A percentile compares a stretch with the other conserved stretches of the same genome.
Evolutionary conservation across 805 yeast species (phyloP).

Genomic region (Zygosaccharomyces kombuchaensis): DNA sequence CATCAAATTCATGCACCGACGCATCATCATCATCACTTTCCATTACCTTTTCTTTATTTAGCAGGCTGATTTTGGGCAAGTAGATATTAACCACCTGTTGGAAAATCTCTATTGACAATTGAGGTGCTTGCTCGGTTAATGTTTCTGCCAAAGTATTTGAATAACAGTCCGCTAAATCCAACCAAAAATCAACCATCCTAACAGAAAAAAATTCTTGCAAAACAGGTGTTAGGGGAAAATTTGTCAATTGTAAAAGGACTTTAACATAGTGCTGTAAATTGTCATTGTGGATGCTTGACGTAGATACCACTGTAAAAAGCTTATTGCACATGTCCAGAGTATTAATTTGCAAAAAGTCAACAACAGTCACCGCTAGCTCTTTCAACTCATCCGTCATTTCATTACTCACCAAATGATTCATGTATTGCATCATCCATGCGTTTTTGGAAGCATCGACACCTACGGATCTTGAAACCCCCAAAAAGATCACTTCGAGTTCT

Average conservation of each 20-base stretch:
- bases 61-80: conserved; percentile 59
- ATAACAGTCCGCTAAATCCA: conserved; percentile 55
- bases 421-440: conserved; percentile 34
- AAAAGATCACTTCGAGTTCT: conserved; percentile 29
- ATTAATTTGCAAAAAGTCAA: conserved; percentile 32
- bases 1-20: conserved; percentile 48
- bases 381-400: conserved; percentile 31
- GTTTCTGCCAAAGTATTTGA: conserved; percentile 37
- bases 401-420: conserved; percentile 33
- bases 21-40: conserved; percentile 31
- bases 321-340: conserved; percentile 34
- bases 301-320: conserved; percentile 24
- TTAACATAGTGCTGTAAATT: conserved; percentile 39
- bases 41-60: conserved; percentile 35
- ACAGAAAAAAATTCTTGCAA: conserved; percentile 54
- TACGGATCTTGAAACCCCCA: conserved; percentile 29
- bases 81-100: conserved; percentile 54
- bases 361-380: conserved; percentile 33
- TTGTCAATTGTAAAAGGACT: conserved; percentile 49
- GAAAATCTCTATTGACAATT: conserved; percentile 40
- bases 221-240: conserved; percentile 53
- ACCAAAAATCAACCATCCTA: conserved; percentile 65
- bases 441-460: conserved; percentile 22
- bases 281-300: conserved; percentile 8
- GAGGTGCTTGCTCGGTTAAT: conserved; percentile 25